Conservation (phyloP, 1,284 basidiomycete species). For the Malassezia obtusa region DNA sequence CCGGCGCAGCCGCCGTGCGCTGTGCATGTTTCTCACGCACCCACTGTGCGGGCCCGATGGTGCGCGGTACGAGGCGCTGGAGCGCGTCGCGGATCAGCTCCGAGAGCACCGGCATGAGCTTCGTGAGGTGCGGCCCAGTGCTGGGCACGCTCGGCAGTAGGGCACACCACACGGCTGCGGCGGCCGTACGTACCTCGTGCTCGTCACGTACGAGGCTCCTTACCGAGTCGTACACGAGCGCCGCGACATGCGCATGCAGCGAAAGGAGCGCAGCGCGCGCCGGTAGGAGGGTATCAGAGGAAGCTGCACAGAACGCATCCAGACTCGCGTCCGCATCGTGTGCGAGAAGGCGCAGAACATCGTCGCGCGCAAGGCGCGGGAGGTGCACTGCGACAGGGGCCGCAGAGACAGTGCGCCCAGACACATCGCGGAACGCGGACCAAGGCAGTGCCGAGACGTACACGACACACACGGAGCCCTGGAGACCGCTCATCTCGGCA, state of each 20-base stretch:
- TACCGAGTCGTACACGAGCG: constrained; percentile 36
- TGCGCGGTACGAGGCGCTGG: constrained; percentile 25
- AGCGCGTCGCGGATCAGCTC: constrained; percentile 32
- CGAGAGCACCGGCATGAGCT: constrained; percentile 20
- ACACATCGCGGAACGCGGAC: constrained; percentile 26
- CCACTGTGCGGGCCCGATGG: constrained; percentile 33
- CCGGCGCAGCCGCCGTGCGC: not conserved
- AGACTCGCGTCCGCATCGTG: not conserved
- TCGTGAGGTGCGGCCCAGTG: constrained; percentile 3
- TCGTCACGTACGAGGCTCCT: constrained; percentile 26
- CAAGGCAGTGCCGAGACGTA: constrained; percentile 28
- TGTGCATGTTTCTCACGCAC: constrained; percentile 5
- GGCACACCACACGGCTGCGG: constrained; percentile 31
- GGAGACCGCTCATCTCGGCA: constrained; percentile 10
- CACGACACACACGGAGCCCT: constrained; percentile 23
- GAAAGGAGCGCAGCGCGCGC: constrained; percentile 4
- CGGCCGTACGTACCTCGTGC: constrained; percentile 27
- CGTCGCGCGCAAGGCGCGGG: constrained; percentile 20
- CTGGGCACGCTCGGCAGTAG: constrained; percentile 29
- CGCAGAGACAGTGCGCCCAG: constrained; percentile 23
- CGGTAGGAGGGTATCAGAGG: not conserved
- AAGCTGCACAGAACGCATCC: not conserved
- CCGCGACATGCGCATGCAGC: constrained; percentile 23
- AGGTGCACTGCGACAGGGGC: constrained; percentile 26
- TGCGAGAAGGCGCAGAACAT: constrained; percentile 24